phyloP scores from a whole-genome alignment of 1,139 yeast species.

The Nakaseomyces bracarensis region DNA sequence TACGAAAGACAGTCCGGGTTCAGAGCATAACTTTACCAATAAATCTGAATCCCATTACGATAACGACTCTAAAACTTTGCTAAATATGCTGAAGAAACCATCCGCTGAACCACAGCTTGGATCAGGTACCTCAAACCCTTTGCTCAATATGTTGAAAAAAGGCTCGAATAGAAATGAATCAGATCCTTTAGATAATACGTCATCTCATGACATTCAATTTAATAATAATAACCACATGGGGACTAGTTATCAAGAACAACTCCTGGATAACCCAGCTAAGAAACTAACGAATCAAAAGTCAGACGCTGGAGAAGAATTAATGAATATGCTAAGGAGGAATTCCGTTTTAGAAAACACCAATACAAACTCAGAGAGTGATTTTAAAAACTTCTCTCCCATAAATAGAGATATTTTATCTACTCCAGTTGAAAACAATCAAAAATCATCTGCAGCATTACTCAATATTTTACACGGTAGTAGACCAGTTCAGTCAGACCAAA shows the following conservation, averaged over 20 bases:
- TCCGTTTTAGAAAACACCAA: conserved; percentile 6
- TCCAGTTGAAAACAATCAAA: neutral
- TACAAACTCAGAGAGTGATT: neutral
- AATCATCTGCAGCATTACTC: conserved; percentile 2
- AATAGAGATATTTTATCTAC: conserved; percentile 4
- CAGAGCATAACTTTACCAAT: no score
- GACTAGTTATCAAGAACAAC: conserved; percentile 1
- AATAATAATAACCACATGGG: neutral
- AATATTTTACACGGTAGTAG: conserved; percentile 1
- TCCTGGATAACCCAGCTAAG: conserved; percentile 7
- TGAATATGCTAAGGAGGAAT: conserved; percentile 11
- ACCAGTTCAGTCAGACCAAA: neutral
- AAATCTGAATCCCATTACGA: neutral
- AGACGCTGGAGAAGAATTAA: conserved; percentile 11
- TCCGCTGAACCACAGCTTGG: neutral
- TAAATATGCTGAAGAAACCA: conserved; percentile 11
- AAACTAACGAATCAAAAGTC: neutral
- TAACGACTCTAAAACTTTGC: neutral
- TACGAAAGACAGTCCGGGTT: neutral
- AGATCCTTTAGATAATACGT: neutral
- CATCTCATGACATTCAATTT: neutral
- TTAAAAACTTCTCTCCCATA: neutral
- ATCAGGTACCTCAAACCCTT: neutral
- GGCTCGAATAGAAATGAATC: neutral
- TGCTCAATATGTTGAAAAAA: neutral